Percentiles rank a stretch among this genome's conserved stretches.
Conservation (phyloP, 192 early-diverging fungal species). For the Chytriomyces hyalinus region DNA sequence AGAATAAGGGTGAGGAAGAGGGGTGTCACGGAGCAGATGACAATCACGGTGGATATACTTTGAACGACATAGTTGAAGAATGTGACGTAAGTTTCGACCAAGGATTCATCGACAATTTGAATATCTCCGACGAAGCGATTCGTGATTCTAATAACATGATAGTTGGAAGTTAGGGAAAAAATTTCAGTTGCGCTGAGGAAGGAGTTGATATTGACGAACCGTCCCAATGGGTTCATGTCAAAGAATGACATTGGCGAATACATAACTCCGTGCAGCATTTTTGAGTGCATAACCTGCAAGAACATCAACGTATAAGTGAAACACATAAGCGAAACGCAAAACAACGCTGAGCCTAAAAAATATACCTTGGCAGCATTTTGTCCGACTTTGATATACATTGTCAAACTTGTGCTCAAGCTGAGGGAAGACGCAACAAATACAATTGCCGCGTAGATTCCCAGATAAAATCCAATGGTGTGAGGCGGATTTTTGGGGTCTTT, state of each 20-base stretch:
- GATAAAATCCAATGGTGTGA: slow-evolving; percentile 51
- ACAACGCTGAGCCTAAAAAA: background rate
- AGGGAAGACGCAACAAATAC: slow-evolving; percentile 38
- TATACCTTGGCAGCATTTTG: slow-evolving; percentile 21
- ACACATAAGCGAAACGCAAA: too few relatives aligned
- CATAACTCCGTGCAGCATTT: slow-evolving; percentile 37
- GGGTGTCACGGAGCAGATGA: slow-evolving; percentile 61
- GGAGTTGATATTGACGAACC: slow-evolving; percentile 3
- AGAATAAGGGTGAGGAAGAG: slow-evolving; percentile 69
- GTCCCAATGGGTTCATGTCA: slow-evolving; percentile 59
- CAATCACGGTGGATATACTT: slow-evolving; percentile 58
- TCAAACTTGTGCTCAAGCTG: slow-evolving; percentile 15
- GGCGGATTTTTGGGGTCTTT: background rate
- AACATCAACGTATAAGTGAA: background rate
- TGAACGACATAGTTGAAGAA: slow-evolving; percentile 34
- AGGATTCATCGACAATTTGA: slow-evolving; percentile 63
- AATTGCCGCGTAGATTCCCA: slow-evolving; percentile 63
- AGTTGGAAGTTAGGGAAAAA: background rate
- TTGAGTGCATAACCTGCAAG: slow-evolving; percentile 30
- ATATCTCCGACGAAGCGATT: slow-evolving; percentile 83
- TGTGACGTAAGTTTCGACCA: slow-evolving; percentile 34
- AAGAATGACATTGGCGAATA: slow-evolving; percentile 62
- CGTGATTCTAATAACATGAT: slow-evolving; percentile 55
- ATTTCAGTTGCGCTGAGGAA: background rate
- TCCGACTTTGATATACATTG: slow-evolving; percentile 28